Evolutionary conservation across 345 rosid genomes (phyloP), one percentile per base, ranked within the genome.

Genomic region (Aethionema arabicum): DNA sequence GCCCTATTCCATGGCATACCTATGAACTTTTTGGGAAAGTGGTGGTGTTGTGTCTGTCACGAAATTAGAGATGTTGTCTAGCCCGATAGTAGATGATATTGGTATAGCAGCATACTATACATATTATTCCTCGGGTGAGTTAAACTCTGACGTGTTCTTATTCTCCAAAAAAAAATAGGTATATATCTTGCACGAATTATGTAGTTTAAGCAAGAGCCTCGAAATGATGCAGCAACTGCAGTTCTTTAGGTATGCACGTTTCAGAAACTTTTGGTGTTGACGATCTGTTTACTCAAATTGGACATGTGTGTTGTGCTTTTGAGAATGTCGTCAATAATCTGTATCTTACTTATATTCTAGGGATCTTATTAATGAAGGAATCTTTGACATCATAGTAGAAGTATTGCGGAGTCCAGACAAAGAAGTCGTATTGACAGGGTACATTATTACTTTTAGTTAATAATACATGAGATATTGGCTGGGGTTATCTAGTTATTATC

Each of bases 351-450:
- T 13, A 10, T 35, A 39, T 59, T 76, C 63, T 75, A 92, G 98
- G 85, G 93, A 85, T 74, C 90, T 89, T 41, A 66, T 78, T 61
- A 77, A 63, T 41, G 87, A 83, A 65, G 98, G 98, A 61, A 77
- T 92, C 58, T 82, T 92, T 76, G 95, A 83, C 47, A 76, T 87
- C 67, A 78, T 92, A 50, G 71, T 80, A 7, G 91, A 85, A 56
- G 67, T 86, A 63, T 72, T 92, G 79, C 92, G 75, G 78, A 80
- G 77, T 75, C 77, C 72, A 54, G 96, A 92, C 74, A 81, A 87
- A 49, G 84, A 86, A 71, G 81, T 87, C 75, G 86, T 87, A 52
- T 69, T 77, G 73, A 83, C 84, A 58, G 98, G 98, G 98, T 92
- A 87, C 32, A 52, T 51, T 16, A 11, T 65, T 56, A 65, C 72